These are phyloP conservation scores for Rhodotorula graminis DNA, from an alignment of 768 basidiomycete species.

Conservation along the genomic window DNA sequence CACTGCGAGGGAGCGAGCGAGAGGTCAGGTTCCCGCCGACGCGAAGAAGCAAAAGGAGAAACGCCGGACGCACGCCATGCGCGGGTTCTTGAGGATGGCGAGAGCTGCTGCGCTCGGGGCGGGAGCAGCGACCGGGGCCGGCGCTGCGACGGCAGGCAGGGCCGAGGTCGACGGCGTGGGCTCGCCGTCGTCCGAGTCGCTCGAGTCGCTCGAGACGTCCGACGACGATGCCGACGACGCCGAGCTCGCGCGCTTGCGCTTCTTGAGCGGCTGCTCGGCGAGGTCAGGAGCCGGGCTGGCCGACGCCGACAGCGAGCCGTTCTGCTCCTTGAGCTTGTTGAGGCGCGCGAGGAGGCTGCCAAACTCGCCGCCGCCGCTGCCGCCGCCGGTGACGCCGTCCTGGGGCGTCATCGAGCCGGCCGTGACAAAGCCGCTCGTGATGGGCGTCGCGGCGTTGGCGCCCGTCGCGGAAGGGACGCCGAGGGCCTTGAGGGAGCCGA, in stretches of 20 bases:
- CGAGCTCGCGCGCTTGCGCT: conserved; percentile 27
- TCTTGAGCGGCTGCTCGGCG: conserved; percentile 20
- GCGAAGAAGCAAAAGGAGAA: no score
- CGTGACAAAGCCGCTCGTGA: conserved; percentile 23
- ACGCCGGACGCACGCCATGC: conserved; percentile 41
- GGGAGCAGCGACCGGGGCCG: background rate
- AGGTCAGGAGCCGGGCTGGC: conserved; percentile 7
- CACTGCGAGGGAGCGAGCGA: background rate
- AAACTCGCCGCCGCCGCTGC: conserved; percentile 40
- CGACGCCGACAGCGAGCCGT: conserved; percentile 13
- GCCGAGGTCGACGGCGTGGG: background rate
- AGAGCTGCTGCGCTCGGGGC: background rate
- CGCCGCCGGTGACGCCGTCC: conserved; percentile 8
- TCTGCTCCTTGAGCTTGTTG: conserved; percentile 35
- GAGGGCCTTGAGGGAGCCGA: conserved; percentile 28
- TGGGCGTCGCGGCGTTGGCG: conserved; percentile 1
- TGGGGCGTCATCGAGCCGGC: conserved; percentile 29
- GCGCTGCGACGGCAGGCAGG: background rate
- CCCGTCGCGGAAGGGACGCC: conserved; percentile 14
- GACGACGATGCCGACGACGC: conserved; percentile 4
- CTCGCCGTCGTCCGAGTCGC: conserved; percentile 11
- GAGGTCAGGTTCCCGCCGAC: no score
- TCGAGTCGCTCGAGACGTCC: conserved; percentile 2
- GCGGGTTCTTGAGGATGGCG: conserved; percentile 36
- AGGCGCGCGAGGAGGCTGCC: conserved; percentile 37